phyloP scores from a whole-genome alignment of 805 yeast species.

The Candida tallmaniae region DNA sequence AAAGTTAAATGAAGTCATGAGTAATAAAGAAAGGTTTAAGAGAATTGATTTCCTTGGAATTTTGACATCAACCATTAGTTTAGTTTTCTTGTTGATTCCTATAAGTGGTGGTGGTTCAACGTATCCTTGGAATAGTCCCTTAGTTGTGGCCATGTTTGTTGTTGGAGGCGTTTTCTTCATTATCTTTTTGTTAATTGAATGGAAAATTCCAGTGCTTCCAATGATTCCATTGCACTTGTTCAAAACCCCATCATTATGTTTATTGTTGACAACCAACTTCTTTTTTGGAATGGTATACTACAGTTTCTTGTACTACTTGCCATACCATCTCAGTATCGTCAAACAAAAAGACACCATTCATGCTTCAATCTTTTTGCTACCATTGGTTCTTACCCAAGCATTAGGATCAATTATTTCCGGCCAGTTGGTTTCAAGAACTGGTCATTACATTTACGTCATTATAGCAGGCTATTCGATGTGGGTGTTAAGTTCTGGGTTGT shows the following conservation, averaged over 20 bases:
- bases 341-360: conserved; percentile 36
- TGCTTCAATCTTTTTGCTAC: conserved; percentile 32
- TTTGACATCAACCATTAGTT: conserved; percentile 42
- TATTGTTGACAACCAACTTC: conserved; percentile 31
- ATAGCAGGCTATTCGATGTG: conserved; percentile 40
- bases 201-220: conserved; percentile 46
- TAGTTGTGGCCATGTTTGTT: conserved; percentile 31
- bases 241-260: conserved; percentile 30
- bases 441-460: conserved; percentile 41
- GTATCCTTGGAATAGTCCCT: conserved; percentile 48
- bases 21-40: conserved; percentile 33
- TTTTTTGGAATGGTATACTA: conserved; percentile 49
- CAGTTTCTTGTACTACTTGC: conserved; percentile 44
- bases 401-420: conserved; percentile 44
- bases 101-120: conserved; percentile 59
- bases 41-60: conserved; percentile 54
- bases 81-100: conserved; percentile 51
- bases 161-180: conserved; percentile 32
- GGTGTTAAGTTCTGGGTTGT: conserved; percentile 38
- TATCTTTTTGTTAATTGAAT: conserved; percentile 47
- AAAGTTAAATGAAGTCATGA: conserved; percentile 21
- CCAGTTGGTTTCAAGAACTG: conserved; percentile 36
- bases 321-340: conserved; percentile 26
- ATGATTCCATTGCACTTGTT: conserved; percentile 51
- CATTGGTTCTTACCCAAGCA: conserved; percentile 44